Base-by-base conservation (phyloP, 1,139 yeast species). In the Lodderomyces orthopsilosis region DNA sequence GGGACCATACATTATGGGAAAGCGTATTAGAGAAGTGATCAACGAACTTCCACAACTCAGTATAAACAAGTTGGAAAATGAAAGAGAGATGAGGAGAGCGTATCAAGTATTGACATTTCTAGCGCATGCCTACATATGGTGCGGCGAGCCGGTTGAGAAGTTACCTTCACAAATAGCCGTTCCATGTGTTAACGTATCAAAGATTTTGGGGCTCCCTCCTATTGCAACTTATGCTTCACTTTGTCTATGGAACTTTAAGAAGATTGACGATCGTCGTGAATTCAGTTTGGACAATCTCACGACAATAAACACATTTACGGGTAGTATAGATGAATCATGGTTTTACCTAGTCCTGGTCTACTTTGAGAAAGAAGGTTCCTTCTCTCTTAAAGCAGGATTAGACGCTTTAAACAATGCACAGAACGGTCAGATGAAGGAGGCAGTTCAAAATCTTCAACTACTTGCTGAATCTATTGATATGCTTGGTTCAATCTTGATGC, bases 301-400 rank as follows among this genome's bases (percentile, higher is more conserved):
- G 42, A 85, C 95, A 1, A 77, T 87, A 45, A 80, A 79, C 59
- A 90, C 97, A 0, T 91, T 84, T 59, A 89, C 98, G 0, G 98
- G 97, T 1, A 79, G 91, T 2, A 79, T 84, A 37, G 97, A 91
- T 61, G 98, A 91, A 62, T 79, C 88, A 51, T 91, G 98, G 98
- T 91, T 91, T 61, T 91, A 88, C 59, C 70, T 90, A 48, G 93
- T 90, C 13, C 84, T 94, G 55, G 93, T 90, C 1, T 88, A 81
- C 50, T 87, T 91, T 57, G 98, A 91, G 64, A 75, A 81, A 53
- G 80, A 78, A 49, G 96, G 96, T 28, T 90, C 94, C 0, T 74
- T 79, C 22, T 88, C 93, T 0, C 74, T 88, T 38, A 68, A 70
- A 38, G 74, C 78, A 4, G 81, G 82, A 1, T 64, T 86, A 46